A percentile compares a stretch with the other conserved stretches of the same genome.
phyloP scores from a whole-genome alignment of 1,139 yeast genomes.

The Torulaspora pretoriensis region DNA sequence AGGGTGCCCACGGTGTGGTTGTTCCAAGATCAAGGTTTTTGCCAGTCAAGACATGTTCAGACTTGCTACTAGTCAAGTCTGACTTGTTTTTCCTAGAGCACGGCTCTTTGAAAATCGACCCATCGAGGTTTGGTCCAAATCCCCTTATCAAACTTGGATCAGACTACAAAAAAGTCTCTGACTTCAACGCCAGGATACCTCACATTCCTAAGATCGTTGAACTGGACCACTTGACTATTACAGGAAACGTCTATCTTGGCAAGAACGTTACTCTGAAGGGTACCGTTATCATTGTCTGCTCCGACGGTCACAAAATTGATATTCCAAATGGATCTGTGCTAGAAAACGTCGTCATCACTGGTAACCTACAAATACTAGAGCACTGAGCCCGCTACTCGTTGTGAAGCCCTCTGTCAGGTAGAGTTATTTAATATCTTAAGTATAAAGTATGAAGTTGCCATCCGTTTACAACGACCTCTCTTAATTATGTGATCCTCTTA shows the following conservation, averaged over 20 bases:
- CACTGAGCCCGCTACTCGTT: slow-evolving; percentile 44
- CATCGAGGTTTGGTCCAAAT: slow-evolving; percentile 84
- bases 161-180: slow-evolving; percentile 91
- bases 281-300: slow-evolving; percentile 94
- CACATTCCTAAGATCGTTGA: slow-evolving; percentile 96
- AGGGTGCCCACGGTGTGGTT: slow-evolving; percentile 94
- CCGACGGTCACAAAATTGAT: slow-evolving; percentile 94
- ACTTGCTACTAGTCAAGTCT: slow-evolving; percentile 89
- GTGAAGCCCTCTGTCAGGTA: not conserved
- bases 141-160: slow-evolving; percentile 96
- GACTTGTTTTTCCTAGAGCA: slow-evolving; percentile 88
- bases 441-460: not conserved
- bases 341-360: slow-evolving; percentile 96
- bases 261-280: slow-evolving; percentile 90
- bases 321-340: slow-evolving; percentile 93
- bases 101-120: slow-evolving; percentile 83
- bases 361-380: slow-evolving; percentile 91
- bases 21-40: slow-evolving; percentile 97
- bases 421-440: not conserved
- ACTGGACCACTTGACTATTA: slow-evolving; percentile 93
- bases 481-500: not conserved
- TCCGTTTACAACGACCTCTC: slow-evolving; percentile 1
- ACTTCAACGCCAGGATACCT: slow-evolving; percentile 84
- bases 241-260: slow-evolving; percentile 93
- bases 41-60: slow-evolving; percentile 97